Evolutionary conservation across 2,329 filamentous ascomycete species (phyloP), one percentile per base, ranked within the genome.

Genomic region (Sordariomycetes sp.): DNA sequence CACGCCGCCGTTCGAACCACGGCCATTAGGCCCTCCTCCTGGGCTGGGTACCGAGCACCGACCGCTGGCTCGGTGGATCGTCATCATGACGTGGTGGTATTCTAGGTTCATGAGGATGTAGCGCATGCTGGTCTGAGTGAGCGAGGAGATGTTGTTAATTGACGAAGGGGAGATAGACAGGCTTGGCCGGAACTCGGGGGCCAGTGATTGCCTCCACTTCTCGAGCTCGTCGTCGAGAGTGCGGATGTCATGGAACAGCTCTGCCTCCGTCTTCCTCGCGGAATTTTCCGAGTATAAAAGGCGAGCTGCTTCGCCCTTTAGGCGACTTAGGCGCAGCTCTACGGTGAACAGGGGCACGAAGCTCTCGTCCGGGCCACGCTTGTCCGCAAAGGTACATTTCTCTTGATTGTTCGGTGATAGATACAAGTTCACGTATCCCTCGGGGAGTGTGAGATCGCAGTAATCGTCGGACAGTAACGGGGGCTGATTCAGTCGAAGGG

Each of bases 161-260:
- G 58, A 59, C 7, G 61, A 60, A 6, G 62, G 62, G 1, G 60
- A 28, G 8, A 76, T 71, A 0, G 76, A 74, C 10, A 82, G 64
- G 0, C 69, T 71, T 0, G 79, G 80, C 2, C 78, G 69, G 57
- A 70, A 75, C 7, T 68, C 61, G 0, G 63, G 62, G 0, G 76
- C 74, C 0, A 82, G 62, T 0, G 77, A 77, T 1, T 73, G 61
- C 1, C 80, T 71, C 80, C 80, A 83, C 13, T 64, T 64, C 53
- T 83, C 80, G 0, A 83, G 66, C 34, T 81, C 76, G 24, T 79
- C 75, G 58, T 83, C 80, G 0, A 83, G 67, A 63, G 80, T 75
- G 6, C 79, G 74, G 13, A 83, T 81, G 2, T 76, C 73, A 10
- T 73, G 72, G 2, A 83, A 67, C 0, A 82, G 65, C 57, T 82